Evolutionary conservation across 768 basidiomycete species (phyloP).

Genomic region (Collybia sordida): DNA sequence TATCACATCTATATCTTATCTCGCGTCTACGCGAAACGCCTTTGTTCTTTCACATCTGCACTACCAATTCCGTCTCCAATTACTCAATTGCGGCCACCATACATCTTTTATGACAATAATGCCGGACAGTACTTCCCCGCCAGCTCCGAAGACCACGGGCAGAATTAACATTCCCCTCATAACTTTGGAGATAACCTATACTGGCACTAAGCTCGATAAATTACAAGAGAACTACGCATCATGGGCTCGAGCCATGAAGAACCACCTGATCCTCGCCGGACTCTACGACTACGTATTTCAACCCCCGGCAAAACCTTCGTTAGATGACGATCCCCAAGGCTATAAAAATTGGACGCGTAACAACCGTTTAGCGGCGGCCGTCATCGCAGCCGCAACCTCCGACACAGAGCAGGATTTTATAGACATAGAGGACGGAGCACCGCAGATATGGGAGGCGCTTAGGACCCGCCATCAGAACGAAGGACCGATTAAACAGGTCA

Average conservation of each 20-base stretch:
- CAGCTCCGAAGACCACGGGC: too few relatives aligned
- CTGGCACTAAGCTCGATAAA: too few relatives aligned
- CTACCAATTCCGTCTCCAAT: too few relatives aligned
- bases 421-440: neutral
- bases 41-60: too few relatives aligned
- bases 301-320: neutral
- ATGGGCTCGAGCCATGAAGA: neutral
- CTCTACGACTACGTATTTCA: neutral
- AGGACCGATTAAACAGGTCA: constrained; percentile 17
- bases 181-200: too few relatives aligned
- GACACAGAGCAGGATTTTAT: neutral
- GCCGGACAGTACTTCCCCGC: too few relatives aligned
- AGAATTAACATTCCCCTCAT: too few relatives aligned
- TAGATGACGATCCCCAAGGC: neutral
- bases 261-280: neutral
- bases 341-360: constrained; percentile 12
- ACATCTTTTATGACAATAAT: too few relatives aligned
- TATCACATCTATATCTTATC: too few relatives aligned
- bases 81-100: too few relatives aligned
- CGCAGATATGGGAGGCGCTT: constrained; percentile 5
- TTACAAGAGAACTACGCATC: too few relatives aligned
- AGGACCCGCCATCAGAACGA: constrained; percentile 8
- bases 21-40: too few relatives aligned
- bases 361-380: constrained; percentile 2
- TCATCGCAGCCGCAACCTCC: neutral